Evolutionary conservation across 805 yeast species (phyloP).

Genomic region (Metschnikowia bowlesiae): DNA sequence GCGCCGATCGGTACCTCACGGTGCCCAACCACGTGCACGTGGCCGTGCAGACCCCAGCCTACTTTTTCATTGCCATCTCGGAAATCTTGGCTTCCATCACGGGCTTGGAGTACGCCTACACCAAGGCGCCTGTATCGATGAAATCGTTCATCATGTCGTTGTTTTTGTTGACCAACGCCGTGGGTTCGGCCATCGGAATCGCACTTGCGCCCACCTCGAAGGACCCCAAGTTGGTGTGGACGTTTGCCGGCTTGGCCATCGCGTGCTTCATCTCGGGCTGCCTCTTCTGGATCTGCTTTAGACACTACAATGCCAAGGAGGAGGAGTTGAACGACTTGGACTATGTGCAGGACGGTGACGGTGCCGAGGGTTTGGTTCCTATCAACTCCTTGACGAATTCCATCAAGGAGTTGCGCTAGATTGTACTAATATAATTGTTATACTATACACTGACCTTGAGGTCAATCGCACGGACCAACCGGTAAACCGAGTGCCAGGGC

Average conservation of each 20-base stretch:
- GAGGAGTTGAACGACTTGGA: slow-evolving; percentile 56
- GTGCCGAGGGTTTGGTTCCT: slow-evolving; percentile 7
- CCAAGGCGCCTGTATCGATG: slow-evolving; percentile 72
- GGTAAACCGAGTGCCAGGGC: too few relatives aligned
- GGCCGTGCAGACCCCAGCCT: slow-evolving; percentile 69
- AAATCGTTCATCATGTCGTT: slow-evolving; percentile 60
- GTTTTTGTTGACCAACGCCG: slow-evolving; percentile 68
- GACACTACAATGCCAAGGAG: slow-evolving; percentile 50
- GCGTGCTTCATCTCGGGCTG: slow-evolving; percentile 58
- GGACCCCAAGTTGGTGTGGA: slow-evolving; percentile 70
- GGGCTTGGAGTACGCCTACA: slow-evolving; percentile 79
- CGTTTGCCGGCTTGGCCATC: slow-evolving; percentile 58
- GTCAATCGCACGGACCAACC: too few relatives aligned
- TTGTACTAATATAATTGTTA: neutral
- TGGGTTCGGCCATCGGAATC: slow-evolving; percentile 73
- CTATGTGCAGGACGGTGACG: slow-evolving; percentile 15
- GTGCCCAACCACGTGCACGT: slow-evolving; percentile 57
- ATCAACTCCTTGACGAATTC: slow-evolving; percentile 17
- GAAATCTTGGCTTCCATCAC: slow-evolving; percentile 79
- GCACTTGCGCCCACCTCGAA: slow-evolving; percentile 63
- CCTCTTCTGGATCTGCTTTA: slow-evolving; percentile 58
- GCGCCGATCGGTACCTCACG: slow-evolving; percentile 36
- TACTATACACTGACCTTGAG: too few relatives aligned
- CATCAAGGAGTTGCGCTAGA: slow-evolving; percentile 9
- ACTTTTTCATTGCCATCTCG: slow-evolving; percentile 65